Conservation (phyloP, 441 rosid species). For the Gossypium aridum region DNA sequence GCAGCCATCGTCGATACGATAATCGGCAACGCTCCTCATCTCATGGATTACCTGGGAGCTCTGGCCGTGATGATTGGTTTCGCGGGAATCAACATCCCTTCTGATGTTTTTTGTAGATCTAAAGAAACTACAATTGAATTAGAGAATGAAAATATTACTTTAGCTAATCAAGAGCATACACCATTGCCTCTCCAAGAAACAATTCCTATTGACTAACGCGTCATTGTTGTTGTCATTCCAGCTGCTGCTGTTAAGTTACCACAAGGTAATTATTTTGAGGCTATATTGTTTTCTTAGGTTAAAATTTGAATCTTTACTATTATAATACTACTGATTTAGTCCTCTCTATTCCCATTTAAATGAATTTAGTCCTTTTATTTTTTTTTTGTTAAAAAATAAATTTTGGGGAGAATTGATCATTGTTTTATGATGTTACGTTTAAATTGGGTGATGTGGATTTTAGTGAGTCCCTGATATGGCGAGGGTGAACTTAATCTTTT, state of each 20-base stretch:
- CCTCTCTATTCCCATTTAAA: not conserved
- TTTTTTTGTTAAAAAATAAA: not conserved
- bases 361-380: not conserved
- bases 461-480: not conserved
- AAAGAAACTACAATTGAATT: conserved; percentile 31
- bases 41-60: conserved; percentile 75
- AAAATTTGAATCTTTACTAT: not conserved
- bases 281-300: not conserved
- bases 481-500: too few relatives aligned
- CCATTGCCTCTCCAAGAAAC: conserved; percentile 7
- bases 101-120: conserved; percentile 39
- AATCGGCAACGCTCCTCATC: conserved; percentile 61
- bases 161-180: conserved; percentile 16
- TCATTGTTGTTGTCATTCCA: not conserved
- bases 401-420: not conserved
- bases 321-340: not conserved
- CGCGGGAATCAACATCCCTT: conserved; percentile 80
- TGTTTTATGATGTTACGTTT: not conserved
- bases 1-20: conserved; percentile 79
- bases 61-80: conserved; percentile 82
- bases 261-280: not conserved
- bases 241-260: not conserved
- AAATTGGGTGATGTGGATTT: not conserved
- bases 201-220: conserved; percentile 15
- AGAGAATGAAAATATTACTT: conserved; percentile 28